Percentiles rank a stretch among this genome's conserved stretches.
Conservation (phyloP, 768 basidiomycete species). For the Mycena kentingensis region DNA sequence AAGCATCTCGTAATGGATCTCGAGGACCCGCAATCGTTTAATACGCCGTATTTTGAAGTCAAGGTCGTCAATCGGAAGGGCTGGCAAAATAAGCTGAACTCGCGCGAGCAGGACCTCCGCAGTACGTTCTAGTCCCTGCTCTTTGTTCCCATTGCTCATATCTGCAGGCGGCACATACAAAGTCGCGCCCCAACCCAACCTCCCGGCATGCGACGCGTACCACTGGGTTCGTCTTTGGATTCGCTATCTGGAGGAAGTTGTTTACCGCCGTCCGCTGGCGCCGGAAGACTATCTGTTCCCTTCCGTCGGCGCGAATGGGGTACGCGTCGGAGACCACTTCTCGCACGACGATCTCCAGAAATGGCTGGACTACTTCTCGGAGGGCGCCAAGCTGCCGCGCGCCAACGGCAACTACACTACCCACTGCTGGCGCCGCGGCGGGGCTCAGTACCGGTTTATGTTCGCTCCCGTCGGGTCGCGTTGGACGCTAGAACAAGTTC, state of each 20-base stretch:
- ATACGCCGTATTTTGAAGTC: conserved; percentile 17
- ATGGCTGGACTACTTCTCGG: conserved; percentile 27
- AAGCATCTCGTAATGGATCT: conserved; percentile 11
- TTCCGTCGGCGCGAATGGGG: conserved; percentile 26
- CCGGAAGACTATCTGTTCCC: conserved; percentile 38
- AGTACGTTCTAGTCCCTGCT: conserved; percentile 4
- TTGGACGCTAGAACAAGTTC: conserved; percentile 32
- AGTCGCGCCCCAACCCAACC: conserved; percentile 1
- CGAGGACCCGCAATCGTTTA: neutral
- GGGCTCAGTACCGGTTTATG: conserved; percentile 39
- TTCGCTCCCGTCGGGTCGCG: conserved; percentile 33
- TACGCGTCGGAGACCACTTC: conserved; percentile 9
- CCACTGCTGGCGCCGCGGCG: conserved; percentile 36
- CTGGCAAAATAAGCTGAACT: conserved; percentile 26
- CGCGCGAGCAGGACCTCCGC: conserved; percentile 12
- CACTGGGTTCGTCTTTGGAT: neutral
- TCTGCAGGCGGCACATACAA: conserved; percentile 1
- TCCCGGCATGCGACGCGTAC: neutral
- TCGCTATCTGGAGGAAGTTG: conserved; percentile 20
- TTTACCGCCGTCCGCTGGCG: conserved; percentile 22
- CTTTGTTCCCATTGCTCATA: neutral
- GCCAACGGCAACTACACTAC: conserved; percentile 26
- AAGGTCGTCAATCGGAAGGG: conserved; percentile 24
- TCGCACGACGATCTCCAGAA: conserved; percentile 28
- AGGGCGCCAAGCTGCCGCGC: conserved; percentile 8